Evolutionary conservation across 176 grass and related monocot species (phyloP), one percentile per base, ranked within the genome.

Genomic region (Areca catechu): DNA sequence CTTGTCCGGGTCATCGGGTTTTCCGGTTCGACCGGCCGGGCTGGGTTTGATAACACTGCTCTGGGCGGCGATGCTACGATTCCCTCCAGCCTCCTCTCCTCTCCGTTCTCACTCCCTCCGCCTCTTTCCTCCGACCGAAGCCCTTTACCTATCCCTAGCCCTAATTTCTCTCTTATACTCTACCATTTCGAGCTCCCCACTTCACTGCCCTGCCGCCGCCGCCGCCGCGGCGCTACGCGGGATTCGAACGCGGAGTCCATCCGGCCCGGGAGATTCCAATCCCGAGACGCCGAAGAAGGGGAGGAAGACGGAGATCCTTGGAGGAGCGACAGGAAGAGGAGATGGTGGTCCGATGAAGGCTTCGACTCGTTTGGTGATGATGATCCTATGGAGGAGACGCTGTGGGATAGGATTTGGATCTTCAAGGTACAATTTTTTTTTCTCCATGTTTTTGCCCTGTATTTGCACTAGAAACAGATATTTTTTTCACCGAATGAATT

Each of bases 401-500:
- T 28, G 7, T 60, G 57, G 57, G 57, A 60, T n/a, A 60, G 4
- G 57, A 60, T 60, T 60, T 60, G 57, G 57, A 60, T 60, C 24
- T 60, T 60, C 18, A 60, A 60, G 57, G 57, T 60, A 25, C 7
- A 15, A 19, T 12, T 17, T 60, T 60, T 29, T 29, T 29, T 29
- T 29, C 5, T 19, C 27, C 12, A n/a, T 43, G 27, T 29, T 29
- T 10, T 12, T 10, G 34, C 2, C 7, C 10, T 43, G 9, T 60
- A 34, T 7, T 29, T 60, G 10, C 10, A 5, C 34, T 43, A 14
- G 34, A 43, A 43, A 12, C 34, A 12, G 34, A 43, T 1, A 3
- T 43, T 43, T 43, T 43, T 43, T 43, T 43, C 34, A 12, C 34
- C 34, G 34, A 43, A 43, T 43, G 34, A 9, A 43, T 43, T 43